These are phyloP conservation scores for Cicer chorassanicum DNA, from an alignment of 306 rosid genomes.

Conservation along the genomic window DNA sequence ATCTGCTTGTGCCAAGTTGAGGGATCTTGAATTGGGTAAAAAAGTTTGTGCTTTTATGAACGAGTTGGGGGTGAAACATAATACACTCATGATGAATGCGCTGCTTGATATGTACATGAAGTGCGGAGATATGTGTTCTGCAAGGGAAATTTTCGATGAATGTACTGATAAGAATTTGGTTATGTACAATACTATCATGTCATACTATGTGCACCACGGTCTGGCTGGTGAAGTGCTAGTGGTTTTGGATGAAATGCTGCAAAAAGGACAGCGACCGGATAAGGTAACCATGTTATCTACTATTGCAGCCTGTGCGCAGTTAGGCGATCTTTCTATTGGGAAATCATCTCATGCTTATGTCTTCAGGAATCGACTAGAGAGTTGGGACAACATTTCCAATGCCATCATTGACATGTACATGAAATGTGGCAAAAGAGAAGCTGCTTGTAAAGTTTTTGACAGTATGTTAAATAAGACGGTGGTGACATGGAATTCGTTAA, in stretches of 20 bases:
- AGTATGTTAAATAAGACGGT: slow-evolving; percentile 61
- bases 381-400: slow-evolving; percentile 71
- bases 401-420: slow-evolving; percentile 83
- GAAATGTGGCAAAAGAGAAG: slow-evolving; percentile 68
- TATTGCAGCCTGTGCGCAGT: slow-evolving; percentile 67
- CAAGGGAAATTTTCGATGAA: slow-evolving; percentile 56
- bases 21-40: slow-evolving; percentile 65
- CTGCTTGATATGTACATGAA: slow-evolving; percentile 83
- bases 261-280: slow-evolving; percentile 59
- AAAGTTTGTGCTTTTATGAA: slow-evolving; percentile 53
- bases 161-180: slow-evolving; percentile 67
- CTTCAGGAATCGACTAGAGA: slow-evolving; percentile 67
- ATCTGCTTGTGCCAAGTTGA: slow-evolving; percentile 84
- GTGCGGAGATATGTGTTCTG: slow-evolving; percentile 64
- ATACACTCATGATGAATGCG: slow-evolving; percentile 65
- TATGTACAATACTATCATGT: slow-evolving; percentile 78
- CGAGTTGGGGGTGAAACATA: slow-evolving; percentile 59
- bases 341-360: slow-evolving; percentile 69
- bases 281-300: slow-evolving; percentile 70
- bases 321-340: slow-evolving; percentile 62
- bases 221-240: slow-evolving; percentile 55
- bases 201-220: slow-evolving; percentile 66
- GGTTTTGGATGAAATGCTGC: slow-evolving; percentile 58
- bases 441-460: slow-evolving; percentile 61
- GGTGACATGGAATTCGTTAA: slow-evolving; percentile 75